phyloP scores from a whole-genome alignment of 352 stramenopile species.

The Bremia lactucae region DNA sequence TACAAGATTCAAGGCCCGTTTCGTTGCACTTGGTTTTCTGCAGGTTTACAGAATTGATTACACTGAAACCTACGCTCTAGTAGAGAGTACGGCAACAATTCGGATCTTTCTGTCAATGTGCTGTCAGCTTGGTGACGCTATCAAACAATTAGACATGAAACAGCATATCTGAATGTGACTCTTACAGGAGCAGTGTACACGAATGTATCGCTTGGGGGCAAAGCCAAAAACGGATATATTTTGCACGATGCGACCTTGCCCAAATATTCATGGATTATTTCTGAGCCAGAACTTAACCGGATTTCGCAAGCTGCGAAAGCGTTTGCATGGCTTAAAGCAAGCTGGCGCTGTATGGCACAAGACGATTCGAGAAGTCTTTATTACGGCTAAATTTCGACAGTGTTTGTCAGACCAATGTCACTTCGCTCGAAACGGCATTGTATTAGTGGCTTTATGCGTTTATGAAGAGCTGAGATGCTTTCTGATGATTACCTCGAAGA shows the following conservation, averaged over 20 bases:
- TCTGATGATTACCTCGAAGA: too few relatives aligned
- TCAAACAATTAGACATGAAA: neutral
- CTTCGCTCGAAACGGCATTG: neutral
- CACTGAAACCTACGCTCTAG: too few relatives aligned
- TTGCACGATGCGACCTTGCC: too few relatives aligned
- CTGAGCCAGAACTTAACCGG: too few relatives aligned
- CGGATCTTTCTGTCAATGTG: slow-evolving; percentile 11
- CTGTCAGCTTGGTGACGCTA: neutral
- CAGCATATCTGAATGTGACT: slow-evolving; percentile 15
- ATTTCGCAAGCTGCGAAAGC: slow-evolving; percentile 8
- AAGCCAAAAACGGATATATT: slow-evolving; percentile 7
- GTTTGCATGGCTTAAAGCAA: slow-evolving; percentile 31
- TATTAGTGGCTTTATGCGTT: slow-evolving; percentile 3
- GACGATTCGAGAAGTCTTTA: slow-evolving; percentile 11
- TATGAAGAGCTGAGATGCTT: too few relatives aligned
- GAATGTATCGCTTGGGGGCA: slow-evolving; percentile 7
- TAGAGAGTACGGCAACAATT: slow-evolving; percentile 19
- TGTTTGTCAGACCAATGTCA: slow-evolving; percentile 1
- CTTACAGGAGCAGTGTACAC: slow-evolving; percentile 3
- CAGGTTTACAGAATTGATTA: slow-evolving; percentile 21
- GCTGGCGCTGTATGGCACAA: slow-evolving; percentile 16
- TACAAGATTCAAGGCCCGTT: slow-evolving; percentile 17
- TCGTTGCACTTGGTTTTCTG: slow-evolving; percentile 12
- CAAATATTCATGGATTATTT: too few relatives aligned
- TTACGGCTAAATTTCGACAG: neutral